phyloP scores from a whole-genome alignment of 2,329 filamentous ascomycete genomes.

The Fusarium sp. region DNA sequence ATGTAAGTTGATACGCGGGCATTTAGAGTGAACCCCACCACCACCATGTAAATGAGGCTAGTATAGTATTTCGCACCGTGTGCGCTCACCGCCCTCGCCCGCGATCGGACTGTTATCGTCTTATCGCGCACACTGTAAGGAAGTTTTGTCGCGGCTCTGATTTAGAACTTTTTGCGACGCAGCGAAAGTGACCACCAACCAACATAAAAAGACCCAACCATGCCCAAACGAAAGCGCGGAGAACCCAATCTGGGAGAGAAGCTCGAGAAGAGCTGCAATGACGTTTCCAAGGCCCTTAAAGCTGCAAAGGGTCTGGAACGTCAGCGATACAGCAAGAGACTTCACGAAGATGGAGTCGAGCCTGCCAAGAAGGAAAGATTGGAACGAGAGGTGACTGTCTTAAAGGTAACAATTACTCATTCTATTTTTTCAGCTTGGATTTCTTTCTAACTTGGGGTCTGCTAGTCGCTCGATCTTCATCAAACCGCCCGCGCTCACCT shows the following conservation, averaged over 20 bases:
- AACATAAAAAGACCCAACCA: conserved; percentile 46
- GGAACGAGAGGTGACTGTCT: conserved; percentile 67
- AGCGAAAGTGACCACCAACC: conserved; percentile 18
- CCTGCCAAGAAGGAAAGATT: conserved; percentile 67
- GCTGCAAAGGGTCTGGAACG: conserved; percentile 80
- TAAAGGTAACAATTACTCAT: conserved; percentile 58
- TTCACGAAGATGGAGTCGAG: conserved; percentile 59
- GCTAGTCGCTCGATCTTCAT: conserved; percentile 66
- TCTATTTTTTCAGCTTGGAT: neutral
- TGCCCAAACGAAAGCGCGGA: conserved; percentile 69
- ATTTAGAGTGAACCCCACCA: conserved; percentile 26
- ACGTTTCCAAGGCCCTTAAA: conserved; percentile 75
- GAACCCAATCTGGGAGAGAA: conserved; percentile 60
- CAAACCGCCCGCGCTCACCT: conserved; percentile 68
- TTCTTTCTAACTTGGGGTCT: neutral
- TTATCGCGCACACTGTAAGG: conserved; percentile 61
- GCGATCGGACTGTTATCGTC: conserved; percentile 17
- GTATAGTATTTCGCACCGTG: conserved; percentile 4
- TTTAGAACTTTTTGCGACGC: conserved; percentile 37
- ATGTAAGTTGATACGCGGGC: neutral
- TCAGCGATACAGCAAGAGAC: conserved; percentile 75
- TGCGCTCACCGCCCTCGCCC: too few species aligned
- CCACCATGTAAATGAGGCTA: conserved; percentile 3
- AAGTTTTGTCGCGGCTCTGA: conserved; percentile 53
- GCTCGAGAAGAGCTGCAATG: conserved; percentile 66